Conservation (phyloP, 2,329 filamentous ascomycete species). For the Sclerotinia sclerotiorum region DNA sequence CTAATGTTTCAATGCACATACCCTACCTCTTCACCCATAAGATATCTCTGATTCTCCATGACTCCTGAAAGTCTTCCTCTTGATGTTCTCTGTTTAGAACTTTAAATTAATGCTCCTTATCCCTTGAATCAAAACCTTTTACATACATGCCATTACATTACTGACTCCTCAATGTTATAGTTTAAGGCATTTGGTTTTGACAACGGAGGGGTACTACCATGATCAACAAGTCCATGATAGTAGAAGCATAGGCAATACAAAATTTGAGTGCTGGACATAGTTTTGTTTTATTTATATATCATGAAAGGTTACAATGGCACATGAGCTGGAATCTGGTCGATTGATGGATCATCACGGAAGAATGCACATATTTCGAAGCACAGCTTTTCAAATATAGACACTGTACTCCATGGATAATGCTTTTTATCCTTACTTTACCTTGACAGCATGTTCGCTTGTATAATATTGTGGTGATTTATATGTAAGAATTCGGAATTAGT, state of each 20-base stretch:
- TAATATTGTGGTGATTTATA: not conserved
- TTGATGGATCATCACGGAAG: not conserved
- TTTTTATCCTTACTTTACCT: not conserved
- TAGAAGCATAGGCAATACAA: not conserved
- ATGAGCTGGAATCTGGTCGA: not conserved
- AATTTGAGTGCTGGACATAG: not conserved
- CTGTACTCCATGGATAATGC: too few relatives aligned
- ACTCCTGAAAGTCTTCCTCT: not conserved
- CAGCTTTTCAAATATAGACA: not conserved
- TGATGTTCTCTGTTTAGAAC: not conserved
- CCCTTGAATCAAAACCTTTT: not conserved
- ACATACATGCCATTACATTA: not conserved
- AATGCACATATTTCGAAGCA: not conserved
- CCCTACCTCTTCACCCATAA: not conserved
- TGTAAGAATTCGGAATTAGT: not conserved
- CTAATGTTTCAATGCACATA: too few relatives aligned
- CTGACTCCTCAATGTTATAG: slow-evolving; percentile 5
- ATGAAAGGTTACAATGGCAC: not conserved
- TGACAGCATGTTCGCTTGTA: not conserved
- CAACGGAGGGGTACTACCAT: slow-evolving; percentile 32
- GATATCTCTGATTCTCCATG: not conserved
- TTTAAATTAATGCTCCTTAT: not conserved
- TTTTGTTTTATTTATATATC: not conserved
- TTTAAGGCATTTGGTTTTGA: slow-evolving; percentile 60
- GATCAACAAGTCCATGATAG: not conserved